A percentile compares a stretch with the other conserved stretches of the same genome.
These are phyloP conservation scores for Furcasterigmium furcatum DNA, from an alignment of 2,329 filamentous ascomycete species.

Conservation along the genomic window DNA sequence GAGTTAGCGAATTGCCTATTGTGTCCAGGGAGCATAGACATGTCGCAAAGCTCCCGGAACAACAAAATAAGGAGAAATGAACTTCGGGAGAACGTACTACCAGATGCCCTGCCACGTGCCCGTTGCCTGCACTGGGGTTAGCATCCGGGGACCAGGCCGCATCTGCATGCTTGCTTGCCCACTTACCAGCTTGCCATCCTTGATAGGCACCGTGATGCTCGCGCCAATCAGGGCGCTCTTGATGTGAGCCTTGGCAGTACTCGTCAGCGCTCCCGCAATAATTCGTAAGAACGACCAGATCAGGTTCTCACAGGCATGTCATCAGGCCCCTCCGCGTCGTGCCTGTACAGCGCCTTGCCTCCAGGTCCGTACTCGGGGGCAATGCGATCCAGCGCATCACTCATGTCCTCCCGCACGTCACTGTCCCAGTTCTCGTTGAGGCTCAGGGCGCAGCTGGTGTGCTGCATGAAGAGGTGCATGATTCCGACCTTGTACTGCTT, in stretches of 20 bases:
- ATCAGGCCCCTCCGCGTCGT: constrained; percentile 83
- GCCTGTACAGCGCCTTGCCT: constrained; percentile 74
- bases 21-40: too few species aligned
- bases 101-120: constrained; percentile 86
- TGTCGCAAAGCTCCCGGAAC: too few species aligned
- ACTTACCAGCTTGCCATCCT: constrained; percentile 71
- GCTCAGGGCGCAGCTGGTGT: constrained; percentile 86
- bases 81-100: too few species aligned
- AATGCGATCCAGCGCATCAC: constrained; percentile 85
- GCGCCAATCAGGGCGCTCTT: constrained; percentile 88
- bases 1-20: too few species aligned
- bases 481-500: constrained; percentile 79
- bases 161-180: too few species aligned
- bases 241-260: constrained; percentile 69
- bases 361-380: constrained; percentile 74
- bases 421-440: constrained; percentile 89
- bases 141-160: too few species aligned
- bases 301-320: constrained; percentile 75
- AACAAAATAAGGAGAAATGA: too few species aligned
- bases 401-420: constrained; percentile 92
- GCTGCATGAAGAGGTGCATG: constrained; percentile 89
- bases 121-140: constrained; percentile 38
- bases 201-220: constrained; percentile 87
- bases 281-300: background rate
- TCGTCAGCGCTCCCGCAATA: constrained; percentile 3